Conservation (phyloP, 306 rosid species). For the Ormosia emarginata region DNA sequence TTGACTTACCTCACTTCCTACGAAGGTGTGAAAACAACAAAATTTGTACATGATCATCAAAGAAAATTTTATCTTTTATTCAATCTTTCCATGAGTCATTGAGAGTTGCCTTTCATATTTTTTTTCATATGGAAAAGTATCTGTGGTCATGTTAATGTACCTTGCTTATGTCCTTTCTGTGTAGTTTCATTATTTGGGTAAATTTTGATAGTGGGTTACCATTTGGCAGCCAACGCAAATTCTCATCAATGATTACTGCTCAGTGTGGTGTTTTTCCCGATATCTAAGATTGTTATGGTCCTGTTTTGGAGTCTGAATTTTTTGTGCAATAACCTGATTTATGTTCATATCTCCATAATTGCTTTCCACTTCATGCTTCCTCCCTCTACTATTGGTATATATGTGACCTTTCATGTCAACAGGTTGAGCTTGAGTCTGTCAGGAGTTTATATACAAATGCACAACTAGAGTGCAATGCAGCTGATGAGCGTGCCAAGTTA, state of each 20-base stretch:
- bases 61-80: background rate
- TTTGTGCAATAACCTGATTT: background rate
- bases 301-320: background rate
- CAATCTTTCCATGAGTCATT: background rate
- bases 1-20: background rate
- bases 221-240: background rate
- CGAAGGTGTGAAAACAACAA: background rate
- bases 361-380: background rate
- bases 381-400: background rate
- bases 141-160: background rate
- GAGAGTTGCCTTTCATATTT: background rate
- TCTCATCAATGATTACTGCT: background rate
- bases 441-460: slow-evolving; percentile 74
- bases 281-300: background rate
- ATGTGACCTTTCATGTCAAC: slow-evolving; percentile 18
- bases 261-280: background rate
- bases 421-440: slow-evolving; percentile 83
- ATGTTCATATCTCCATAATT: background rate
- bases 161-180: background rate
- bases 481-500: slow-evolving; percentile 93
- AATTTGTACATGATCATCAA: background rate
- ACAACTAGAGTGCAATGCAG: slow-evolving; percentile 89
- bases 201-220: slow-evolving; percentile 1
- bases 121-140: background rate
- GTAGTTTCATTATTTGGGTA: background rate